phyloP scores from a whole-genome alignment of 148 eudicot species.

The Pharnaceum exiguum region DNA sequence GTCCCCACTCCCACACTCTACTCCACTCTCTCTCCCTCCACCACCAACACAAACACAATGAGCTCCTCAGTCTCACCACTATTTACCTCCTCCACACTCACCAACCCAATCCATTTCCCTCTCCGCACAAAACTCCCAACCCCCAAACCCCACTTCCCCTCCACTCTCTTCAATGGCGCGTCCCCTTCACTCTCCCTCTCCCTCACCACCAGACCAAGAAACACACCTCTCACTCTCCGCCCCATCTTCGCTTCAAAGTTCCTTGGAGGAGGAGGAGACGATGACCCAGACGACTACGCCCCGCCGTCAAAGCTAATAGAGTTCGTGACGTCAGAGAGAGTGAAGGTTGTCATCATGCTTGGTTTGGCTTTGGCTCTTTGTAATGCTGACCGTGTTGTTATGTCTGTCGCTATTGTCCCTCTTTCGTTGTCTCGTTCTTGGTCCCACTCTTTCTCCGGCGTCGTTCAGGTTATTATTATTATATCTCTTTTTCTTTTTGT shows the following conservation, averaged over 20 bases:
- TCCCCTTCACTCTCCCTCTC: neutral
- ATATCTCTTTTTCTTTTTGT: neutral
- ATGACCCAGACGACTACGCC: too few relatives aligned
- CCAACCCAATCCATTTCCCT: neutral
- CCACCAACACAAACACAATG: too few relatives aligned
- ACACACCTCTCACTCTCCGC: conserved; percentile 21
- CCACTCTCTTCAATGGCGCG: conserved; percentile 6
- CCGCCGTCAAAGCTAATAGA: conserved; percentile 43
- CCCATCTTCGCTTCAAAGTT: neutral
- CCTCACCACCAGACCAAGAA: conserved; percentile 16
- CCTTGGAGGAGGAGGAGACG: conserved; percentile 15
- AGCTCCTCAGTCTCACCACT: neutral
- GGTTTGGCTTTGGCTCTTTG: conserved; percentile 86
- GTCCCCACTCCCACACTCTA: neutral
- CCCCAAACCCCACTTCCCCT: neutral
- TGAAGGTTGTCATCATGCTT: conserved; percentile 87
- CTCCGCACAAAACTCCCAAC: too few relatives aligned
- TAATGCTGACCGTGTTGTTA: conserved; percentile 92
- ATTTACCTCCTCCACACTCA: conserved; percentile 9
- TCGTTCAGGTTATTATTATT: conserved; percentile 60
- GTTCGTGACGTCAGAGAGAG: conserved; percentile 87
- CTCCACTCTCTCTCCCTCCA: conserved; percentile 3
- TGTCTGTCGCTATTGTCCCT: conserved; percentile 93
- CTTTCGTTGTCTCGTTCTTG: conserved; percentile 61
- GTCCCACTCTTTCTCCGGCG: conserved; percentile 78